Percentiles rank a stretch among this genome's conserved stretches.
Evolutionary conservation across 352 stramenopile genomes (phyloP).

Genomic region (Pythium dissotocum): DNA sequence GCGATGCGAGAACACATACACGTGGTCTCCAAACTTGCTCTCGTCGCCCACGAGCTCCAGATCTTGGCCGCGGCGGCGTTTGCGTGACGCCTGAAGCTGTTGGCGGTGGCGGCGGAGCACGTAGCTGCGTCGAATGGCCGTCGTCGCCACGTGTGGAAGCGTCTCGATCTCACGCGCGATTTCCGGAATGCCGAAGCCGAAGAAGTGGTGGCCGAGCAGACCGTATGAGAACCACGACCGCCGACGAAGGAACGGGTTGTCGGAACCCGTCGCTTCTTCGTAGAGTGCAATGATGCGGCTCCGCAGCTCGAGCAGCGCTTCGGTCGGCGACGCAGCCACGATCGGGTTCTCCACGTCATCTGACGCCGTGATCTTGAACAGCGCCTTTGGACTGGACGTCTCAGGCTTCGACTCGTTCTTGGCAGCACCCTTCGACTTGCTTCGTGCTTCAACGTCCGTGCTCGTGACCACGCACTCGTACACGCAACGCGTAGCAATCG

Average conservation of each 20-base stretch:
- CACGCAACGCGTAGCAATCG: slow-evolving; percentile 66
- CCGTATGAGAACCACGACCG: slow-evolving; percentile 84
- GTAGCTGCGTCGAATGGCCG: slow-evolving; percentile 52
- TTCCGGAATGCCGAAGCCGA: slow-evolving; percentile 72
- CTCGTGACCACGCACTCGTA: slow-evolving; percentile 92
- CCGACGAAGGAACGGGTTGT: slow-evolving; percentile 76
- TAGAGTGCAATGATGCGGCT: slow-evolving; percentile 76
- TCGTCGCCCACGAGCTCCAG: slow-evolving; percentile 6
- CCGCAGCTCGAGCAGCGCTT: slow-evolving; percentile 72
- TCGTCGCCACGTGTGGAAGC: slow-evolving; percentile 71
- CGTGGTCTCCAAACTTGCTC: slow-evolving; percentile 32
- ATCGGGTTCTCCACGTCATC: slow-evolving; percentile 72
- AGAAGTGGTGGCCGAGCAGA: slow-evolving; percentile 77
- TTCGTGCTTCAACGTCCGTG: slow-evolving; percentile 62
- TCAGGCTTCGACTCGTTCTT: not conserved
- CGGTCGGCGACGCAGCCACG: slow-evolving; percentile 56
- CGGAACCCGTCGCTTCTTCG: slow-evolving; percentile 53
- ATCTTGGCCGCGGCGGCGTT: slow-evolving; percentile 31
- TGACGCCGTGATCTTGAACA: slow-evolving; percentile 82
- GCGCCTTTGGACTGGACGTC: slow-evolving; percentile 26
- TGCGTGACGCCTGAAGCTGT: slow-evolving; percentile 32
- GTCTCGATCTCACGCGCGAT: slow-evolving; percentile 70
- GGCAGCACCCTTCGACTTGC: slow-evolving; percentile 19
- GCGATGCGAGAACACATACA: slow-evolving; percentile 87
- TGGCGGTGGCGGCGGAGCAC: slow-evolving; percentile 35